Conservation (phyloP, 768 basidiomycete genomes). For the Termitomyces sp. region DNA sequence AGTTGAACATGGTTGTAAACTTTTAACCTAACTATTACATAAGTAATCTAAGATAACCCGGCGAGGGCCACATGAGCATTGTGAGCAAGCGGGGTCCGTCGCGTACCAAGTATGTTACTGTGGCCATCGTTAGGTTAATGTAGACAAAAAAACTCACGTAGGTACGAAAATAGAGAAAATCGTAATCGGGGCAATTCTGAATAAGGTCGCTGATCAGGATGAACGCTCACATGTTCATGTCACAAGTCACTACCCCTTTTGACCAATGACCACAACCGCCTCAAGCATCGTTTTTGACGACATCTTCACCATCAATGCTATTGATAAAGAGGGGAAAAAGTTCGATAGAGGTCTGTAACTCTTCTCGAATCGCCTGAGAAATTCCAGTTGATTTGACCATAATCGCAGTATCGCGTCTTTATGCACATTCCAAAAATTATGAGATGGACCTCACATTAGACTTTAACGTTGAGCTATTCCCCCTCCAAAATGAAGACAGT, state of each 20-base stretch:
- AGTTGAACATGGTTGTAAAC: not conserved
- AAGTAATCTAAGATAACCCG: too few relatives aligned
- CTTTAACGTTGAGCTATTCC: conserved; percentile 90
- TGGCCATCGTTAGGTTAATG: too few relatives aligned
- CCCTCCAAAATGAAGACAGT: conserved; percentile 57
- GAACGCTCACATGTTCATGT: conserved; percentile 6
- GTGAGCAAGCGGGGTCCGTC: too few relatives aligned
- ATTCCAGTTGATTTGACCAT: not conserved
- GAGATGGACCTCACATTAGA: conserved; percentile 92
- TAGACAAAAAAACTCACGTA: too few relatives aligned
- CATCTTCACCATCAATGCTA: conserved; percentile 78
- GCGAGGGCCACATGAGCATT: too few relatives aligned
- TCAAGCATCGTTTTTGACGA: conserved; percentile 90
- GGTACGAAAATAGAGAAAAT: too few relatives aligned
- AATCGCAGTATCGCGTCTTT: conserved; percentile 78
- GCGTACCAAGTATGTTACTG: too few relatives aligned
- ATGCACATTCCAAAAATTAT: conserved; percentile 85
- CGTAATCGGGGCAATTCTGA: too few relatives aligned
- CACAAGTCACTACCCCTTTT: conserved; percentile 5
- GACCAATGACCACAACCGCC: conserved; percentile 46
- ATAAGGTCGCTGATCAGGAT: too few relatives aligned
- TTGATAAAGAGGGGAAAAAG: conserved; percentile 93
- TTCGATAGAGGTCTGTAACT: conserved; percentile 84
- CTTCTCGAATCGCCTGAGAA: not conserved
- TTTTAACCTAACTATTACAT: too few relatives aligned